Evolutionary conservation across 768 basidiomycete genomes (phyloP), one percentile per base, ranked within the genome.

Genomic region (Termitomyces sp.): DNA sequence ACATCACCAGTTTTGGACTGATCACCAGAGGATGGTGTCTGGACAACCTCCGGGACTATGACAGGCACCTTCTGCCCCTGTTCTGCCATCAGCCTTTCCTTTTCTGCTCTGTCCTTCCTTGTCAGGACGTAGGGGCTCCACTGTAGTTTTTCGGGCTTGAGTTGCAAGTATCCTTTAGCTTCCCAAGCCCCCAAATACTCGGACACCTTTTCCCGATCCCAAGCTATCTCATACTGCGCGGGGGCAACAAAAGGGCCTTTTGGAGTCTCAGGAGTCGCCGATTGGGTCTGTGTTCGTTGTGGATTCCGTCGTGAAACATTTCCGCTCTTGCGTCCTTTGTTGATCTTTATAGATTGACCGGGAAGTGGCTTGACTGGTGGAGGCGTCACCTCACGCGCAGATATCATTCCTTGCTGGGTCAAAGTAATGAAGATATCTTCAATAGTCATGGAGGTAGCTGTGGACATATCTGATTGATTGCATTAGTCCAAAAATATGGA

Each of bases 381-480:
- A 20, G 83, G 76, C 8, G 77, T 79, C 18, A 74, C 65, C 57
- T 80, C 79, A 37, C 80, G 77, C 26, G 81, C 74, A 36, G 73
- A 77, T 54, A 99, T 90, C 86, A 95, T 90, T 61, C 81, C 78
- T 65, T 88, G 85, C 46, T 88, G 85, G 4, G 72, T 72, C 30
- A 99, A 83, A 2, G 87, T 89, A 58, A 81, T 78, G 69, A 84
- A 87, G 52, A 94, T 82, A 67, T 99, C 97, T 71, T 96, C 93
- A 43, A 87, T 70, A 3, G 91, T 97, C 87, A 99, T 95, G 1
- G 91, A 87, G 0, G 95, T 98, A 4, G 85, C 87, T 33, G 75
- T 71, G 69, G 89, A 87, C 70, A 98, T 94, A 67, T 93, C 96
- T 91, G 56, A 57, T 60, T 62, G 37, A 18, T 26, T 40, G 50